phyloP scores from a whole-genome alignment of 306 rosid genomes.

The Morella rubra region DNA sequence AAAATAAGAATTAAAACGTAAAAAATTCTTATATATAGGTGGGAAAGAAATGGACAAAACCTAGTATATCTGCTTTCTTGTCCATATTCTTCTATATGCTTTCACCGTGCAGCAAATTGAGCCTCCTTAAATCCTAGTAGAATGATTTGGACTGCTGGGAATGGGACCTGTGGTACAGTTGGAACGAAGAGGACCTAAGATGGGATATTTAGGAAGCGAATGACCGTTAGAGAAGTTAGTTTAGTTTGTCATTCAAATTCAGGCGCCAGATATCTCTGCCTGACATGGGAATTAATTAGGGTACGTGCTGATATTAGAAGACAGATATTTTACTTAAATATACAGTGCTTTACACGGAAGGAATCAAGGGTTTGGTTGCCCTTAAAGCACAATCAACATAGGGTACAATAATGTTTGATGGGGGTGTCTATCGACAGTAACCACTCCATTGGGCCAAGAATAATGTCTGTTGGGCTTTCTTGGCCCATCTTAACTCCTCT shows the following conservation, averaged over 20 bases:
- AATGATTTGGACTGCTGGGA: constrained; percentile 38
- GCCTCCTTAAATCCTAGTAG: constrained; percentile 33
- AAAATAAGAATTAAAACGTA: neutral
- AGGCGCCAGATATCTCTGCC: constrained; percentile 49
- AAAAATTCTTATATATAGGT: neutral
- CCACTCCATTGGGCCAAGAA: constrained; percentile 11
- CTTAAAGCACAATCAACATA: constrained; percentile 72
- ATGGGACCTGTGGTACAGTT: constrained; percentile 44
- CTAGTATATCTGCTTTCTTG: constrained; percentile 30
- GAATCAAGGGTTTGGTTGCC: constrained; percentile 55
- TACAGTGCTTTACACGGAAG: constrained; percentile 74
- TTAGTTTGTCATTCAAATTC: constrained; percentile 44
- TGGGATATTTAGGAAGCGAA: constrained; percentile 21
- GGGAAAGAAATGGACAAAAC: constrained; percentile 17
- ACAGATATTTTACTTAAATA: neutral
- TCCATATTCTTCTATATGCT: constrained; percentile 40
- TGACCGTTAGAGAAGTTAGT: constrained; percentile 47
- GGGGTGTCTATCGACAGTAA: constrained; percentile 31
- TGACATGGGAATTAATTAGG: constrained; percentile 29
- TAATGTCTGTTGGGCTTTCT: neutral
- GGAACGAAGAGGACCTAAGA: constrained; percentile 50
- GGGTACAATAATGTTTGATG: constrained; percentile 31
- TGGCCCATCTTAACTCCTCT: neutral
- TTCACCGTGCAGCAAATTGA: neutral
- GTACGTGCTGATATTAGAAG: constrained; percentile 17